Percentiles rank a stretch among this genome's conserved stretches.
Evolutionary conservation across 106 monocot genomes (phyloP).

Genomic region (Dioscorea zingiberensis): DNA sequence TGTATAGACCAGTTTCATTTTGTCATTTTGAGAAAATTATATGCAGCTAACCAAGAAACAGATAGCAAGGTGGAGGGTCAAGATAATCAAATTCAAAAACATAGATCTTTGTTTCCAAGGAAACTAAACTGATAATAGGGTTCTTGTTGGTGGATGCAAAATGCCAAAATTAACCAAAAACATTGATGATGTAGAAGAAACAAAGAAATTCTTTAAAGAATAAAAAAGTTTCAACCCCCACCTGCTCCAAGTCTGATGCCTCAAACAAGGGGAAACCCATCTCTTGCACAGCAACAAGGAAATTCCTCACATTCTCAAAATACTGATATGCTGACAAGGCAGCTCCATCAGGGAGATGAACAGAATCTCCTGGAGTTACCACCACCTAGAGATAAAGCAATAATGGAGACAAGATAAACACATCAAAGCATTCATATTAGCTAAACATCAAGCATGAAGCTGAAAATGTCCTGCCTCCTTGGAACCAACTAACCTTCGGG

Average conservation of each 20-base stretch:
- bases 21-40: too few relatives aligned
- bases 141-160: too few relatives aligned
- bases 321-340: slow-evolving; percentile 90
- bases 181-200: too few relatives aligned
- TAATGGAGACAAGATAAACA: neutral
- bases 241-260: slow-evolving; percentile 96
- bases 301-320: slow-evolving; percentile 96
- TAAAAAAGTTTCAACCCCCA: neutral
- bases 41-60: too few relatives aligned
- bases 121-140: too few relatives aligned
- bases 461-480: neutral
- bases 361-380: slow-evolving; percentile 55
- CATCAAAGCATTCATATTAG: too few relatives aligned
- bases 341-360: slow-evolving; percentile 69
- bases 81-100: neutral
- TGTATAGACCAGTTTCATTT: too few relatives aligned
- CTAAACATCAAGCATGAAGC: too few relatives aligned
- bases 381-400: slow-evolving; percentile 49
- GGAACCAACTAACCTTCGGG: slow-evolving; percentile 45
- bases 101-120: too few relatives aligned
- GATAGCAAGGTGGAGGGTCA: too few relatives aligned
- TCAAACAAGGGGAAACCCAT: slow-evolving; percentile 85
- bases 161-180: too few relatives aligned
- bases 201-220: too few relatives aligned
- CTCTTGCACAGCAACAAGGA: slow-evolving; percentile 73